phyloP scores from a whole-genome alignment of 2,329 filamentous ascomycete genomes.

The Parafenestella ontariensis region DNA sequence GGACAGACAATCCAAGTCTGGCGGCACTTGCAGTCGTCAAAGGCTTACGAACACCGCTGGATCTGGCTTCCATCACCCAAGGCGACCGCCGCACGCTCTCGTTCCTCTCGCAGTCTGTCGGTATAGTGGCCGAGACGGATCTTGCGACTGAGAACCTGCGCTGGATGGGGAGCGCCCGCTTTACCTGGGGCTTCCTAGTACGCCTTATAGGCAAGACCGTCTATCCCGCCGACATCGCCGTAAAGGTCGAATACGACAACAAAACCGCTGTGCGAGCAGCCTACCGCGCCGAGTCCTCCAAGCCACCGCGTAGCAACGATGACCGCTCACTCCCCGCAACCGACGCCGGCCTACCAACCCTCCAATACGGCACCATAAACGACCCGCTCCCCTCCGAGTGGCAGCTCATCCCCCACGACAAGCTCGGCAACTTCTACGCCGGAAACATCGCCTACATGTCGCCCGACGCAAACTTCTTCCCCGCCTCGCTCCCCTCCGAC shows the following conservation, averaged over 20 bases:
- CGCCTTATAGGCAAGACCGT: constrained; percentile 76
- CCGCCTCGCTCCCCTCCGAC: constrained; percentile 80
- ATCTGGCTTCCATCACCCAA: constrained; percentile 88
- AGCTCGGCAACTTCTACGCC: constrained; percentile 89
- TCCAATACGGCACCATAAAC: constrained; percentile 80
- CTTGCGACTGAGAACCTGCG: constrained; percentile 88
- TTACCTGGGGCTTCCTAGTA: constrained; percentile 83
- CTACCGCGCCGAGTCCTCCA: constrained; percentile 59
- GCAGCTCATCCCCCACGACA: constrained; percentile 75
- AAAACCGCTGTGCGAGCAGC: constrained; percentile 77
- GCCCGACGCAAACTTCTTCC: constrained; percentile 84
- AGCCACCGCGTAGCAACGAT: constrained; percentile 28
- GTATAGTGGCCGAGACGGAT: constrained; percentile 89
- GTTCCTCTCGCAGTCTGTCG: constrained; percentile 89
- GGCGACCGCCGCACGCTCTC: constrained; percentile 76
- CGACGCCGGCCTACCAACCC: constrained; percentile 65
- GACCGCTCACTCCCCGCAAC: constrained; percentile 30
- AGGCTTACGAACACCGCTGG: constrained; percentile 81
- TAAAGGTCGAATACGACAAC: constrained; percentile 80
- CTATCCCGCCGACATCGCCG: constrained; percentile 87
- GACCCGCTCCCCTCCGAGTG: constrained; percentile 80
- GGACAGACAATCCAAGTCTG: constrained; percentile 75
- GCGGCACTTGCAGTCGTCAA: constrained; percentile 88
- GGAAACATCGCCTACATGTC: constrained; percentile 97
- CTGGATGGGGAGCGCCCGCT: constrained; percentile 89